Evolutionary conservation across 1,284 basidiomycete genomes (phyloP).

Genomic region (Thelephora terrestris): DNA sequence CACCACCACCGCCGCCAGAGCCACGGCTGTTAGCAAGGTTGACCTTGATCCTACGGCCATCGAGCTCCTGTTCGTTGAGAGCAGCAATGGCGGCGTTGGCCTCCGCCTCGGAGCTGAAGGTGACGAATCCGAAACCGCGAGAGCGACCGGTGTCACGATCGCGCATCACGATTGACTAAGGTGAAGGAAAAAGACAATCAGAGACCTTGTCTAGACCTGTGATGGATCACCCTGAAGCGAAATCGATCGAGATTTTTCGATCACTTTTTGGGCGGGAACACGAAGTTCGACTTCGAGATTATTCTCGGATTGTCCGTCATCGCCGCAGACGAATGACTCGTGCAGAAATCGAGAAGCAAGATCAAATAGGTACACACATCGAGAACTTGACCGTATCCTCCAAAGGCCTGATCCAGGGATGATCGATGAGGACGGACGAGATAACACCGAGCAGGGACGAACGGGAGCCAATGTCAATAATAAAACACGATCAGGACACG

Average conservation of each 20-base stretch:
- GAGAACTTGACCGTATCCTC: slow-evolving; percentile 53
- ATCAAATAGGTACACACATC: slow-evolving; percentile 48
- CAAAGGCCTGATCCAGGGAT: slow-evolving; percentile 50
- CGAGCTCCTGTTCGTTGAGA: slow-evolving; percentile 89
- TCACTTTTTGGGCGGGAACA: background rate
- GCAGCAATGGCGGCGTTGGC: slow-evolving; percentile 71
- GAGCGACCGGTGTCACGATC: slow-evolving; percentile 95
- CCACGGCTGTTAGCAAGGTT: slow-evolving; percentile 89
- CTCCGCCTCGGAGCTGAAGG: slow-evolving; percentile 52
- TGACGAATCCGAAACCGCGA: slow-evolving; percentile 95
- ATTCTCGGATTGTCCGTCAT: no score
- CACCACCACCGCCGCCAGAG: slow-evolving; percentile 42
- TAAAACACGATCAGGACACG: slow-evolving; percentile 24
- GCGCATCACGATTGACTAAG: slow-evolving; percentile 91
- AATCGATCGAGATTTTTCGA: background rate
- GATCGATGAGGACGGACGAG: background rate
- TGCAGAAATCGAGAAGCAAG: no score
- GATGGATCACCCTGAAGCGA: background rate
- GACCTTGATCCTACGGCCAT: slow-evolving; percentile 88
- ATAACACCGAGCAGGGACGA: slow-evolving; percentile 13
- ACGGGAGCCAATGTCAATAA: slow-evolving; percentile 17
- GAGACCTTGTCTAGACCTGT: slow-evolving; percentile 6
- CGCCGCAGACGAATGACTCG: slow-evolving; percentile 3
- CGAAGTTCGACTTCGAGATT: no score
- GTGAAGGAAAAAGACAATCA: slow-evolving; percentile 17